Evolutionary conservation across 345 rosid species (phyloP).

Genomic region (Citrus mangshanensis): DNA sequence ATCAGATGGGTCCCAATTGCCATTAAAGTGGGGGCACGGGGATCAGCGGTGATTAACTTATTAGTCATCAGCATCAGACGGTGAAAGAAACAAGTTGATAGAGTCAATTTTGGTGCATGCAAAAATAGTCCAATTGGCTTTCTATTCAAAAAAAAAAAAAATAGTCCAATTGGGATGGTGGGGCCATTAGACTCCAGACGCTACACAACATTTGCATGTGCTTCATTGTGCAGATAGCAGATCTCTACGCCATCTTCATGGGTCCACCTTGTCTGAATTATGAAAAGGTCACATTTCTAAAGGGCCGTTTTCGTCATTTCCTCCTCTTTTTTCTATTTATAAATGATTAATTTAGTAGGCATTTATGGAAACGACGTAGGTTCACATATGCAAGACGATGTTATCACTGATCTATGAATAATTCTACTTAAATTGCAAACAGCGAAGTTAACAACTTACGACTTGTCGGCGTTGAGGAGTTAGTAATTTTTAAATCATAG

Average conservation of each 20-base stretch:
- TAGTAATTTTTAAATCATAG: neutral
- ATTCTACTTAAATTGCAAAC: neutral
- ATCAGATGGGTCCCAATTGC: neutral
- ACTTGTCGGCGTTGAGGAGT: no score
- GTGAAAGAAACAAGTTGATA: neutral
- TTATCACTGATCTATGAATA: neutral
- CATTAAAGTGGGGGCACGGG: neutral
- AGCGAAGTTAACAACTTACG: neutral
- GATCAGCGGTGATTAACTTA: constrained; percentile 1
- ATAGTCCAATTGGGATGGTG: constrained; percentile 7
- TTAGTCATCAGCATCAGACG: constrained; percentile 15
- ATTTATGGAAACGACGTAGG: no score
- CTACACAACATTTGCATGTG: constrained; percentile 40
- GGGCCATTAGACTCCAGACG: constrained; percentile 16
- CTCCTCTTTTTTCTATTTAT: neutral
- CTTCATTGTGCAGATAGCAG: constrained; percentile 19
- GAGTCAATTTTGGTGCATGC: constrained; percentile 10
- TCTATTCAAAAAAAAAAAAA: neutral
- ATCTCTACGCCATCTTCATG: constrained; percentile 46
- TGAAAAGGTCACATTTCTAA: constrained; percentile 9
- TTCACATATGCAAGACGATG: no score
- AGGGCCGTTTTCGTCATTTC: constrained; percentile 14
- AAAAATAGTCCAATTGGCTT: constrained; percentile 6
- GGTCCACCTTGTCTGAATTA: constrained; percentile 35
- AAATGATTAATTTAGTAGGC: no score